These are phyloP conservation scores for Penicillium roqueforti DNA, from an alignment of 495 filamentous ascomycete species.

Conservation along the genomic window DNA sequence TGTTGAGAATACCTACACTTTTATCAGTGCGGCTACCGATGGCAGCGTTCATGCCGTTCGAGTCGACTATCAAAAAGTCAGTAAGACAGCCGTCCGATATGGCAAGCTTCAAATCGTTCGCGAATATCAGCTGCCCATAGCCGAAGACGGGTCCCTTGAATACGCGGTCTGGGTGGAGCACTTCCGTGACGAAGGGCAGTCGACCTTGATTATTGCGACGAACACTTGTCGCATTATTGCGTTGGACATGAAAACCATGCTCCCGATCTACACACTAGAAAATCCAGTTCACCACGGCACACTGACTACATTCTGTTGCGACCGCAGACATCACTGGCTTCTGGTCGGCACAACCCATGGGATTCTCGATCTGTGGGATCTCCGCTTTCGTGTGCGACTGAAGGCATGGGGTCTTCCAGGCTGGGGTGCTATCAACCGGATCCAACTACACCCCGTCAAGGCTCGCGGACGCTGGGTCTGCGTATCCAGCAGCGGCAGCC, in stretches of 20 bases:
- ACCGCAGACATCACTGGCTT: constrained; percentile 82
- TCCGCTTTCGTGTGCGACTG: constrained; percentile 82
- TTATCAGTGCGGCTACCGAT: constrained; percentile 84
- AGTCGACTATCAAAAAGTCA: constrained; percentile 65
- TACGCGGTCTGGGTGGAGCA: constrained; percentile 91
- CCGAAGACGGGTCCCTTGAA: constrained; percentile 47
- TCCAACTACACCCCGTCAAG: constrained; percentile 72
- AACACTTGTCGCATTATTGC: constrained; percentile 78
- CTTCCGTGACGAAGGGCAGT: constrained; percentile 75
- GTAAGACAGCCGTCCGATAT: constrained; percentile 59
- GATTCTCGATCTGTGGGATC: constrained; percentile 90
- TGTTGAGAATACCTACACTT: constrained; percentile 90
- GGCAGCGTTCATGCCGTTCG: constrained; percentile 87
- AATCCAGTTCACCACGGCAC: constrained; percentile 94
- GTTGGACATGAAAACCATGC: constrained; percentile 85
- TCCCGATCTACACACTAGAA: constrained; percentile 69
- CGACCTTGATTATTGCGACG: constrained; percentile 79
- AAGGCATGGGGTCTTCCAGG: constrained; percentile 88
- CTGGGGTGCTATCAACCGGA: constrained; percentile 72
- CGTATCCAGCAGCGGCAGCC: constrained; percentile 81
- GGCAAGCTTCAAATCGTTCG: constrained; percentile 71
- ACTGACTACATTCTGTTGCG: constrained; percentile 86
- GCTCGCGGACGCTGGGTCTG: constrained; percentile 76
- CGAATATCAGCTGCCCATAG: constrained; percentile 67
- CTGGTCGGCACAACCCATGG: constrained; percentile 90